Evolutionary conservation across 2,329 filamentous ascomycete genomes (phyloP).

Genomic region (Cytospora schulzeri): DNA sequence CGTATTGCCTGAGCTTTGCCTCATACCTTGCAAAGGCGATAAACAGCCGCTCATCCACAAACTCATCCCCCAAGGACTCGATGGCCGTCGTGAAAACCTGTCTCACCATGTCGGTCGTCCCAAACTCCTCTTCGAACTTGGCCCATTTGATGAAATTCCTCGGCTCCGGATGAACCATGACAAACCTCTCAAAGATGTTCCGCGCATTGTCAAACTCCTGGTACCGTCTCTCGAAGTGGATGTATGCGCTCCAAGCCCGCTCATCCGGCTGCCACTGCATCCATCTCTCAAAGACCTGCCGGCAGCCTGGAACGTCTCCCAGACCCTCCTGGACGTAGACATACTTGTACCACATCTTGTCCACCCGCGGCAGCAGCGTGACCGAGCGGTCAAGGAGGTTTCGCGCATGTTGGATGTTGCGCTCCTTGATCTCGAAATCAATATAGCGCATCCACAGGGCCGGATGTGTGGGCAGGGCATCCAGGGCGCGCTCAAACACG

Average conservation of each 20-base stretch:
- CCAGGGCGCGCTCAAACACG: slow-evolving; percentile 91
- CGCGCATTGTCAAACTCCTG: slow-evolving; percentile 89
- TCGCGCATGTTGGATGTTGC: slow-evolving; percentile 95
- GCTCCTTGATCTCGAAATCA: slow-evolving; percentile 87
- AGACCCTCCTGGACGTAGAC: slow-evolving; percentile 99
- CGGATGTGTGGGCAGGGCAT: slow-evolving; percentile 86
- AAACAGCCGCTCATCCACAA: slow-evolving; percentile 94
- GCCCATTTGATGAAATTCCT: slow-evolving; percentile 99
- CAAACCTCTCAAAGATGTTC: slow-evolving; percentile 87
- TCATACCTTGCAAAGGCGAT: slow-evolving; percentile 96
- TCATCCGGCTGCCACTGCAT: slow-evolving; percentile 98
- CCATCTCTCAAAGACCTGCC: slow-evolving; percentile 96
- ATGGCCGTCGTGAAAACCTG: slow-evolving; percentile 90
- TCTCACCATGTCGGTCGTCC: slow-evolving; percentile 86
- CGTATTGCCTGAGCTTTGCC: slow-evolving; percentile 91
- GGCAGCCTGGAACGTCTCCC: slow-evolving; percentile 86
- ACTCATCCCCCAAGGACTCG: slow-evolving; percentile 88
- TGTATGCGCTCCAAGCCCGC: slow-evolving; percentile 92
- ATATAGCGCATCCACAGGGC: slow-evolving; percentile 91
- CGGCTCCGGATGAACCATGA: slow-evolving; percentile 88
- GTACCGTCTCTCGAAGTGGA: slow-evolving; percentile 96
- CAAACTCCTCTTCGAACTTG: slow-evolving; percentile 93
- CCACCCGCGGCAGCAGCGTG: slow-evolving; percentile 83
- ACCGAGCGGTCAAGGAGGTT: slow-evolving; percentile 96
- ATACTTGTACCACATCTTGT: slow-evolving; percentile 99